Conservation (phyloP, 805 yeast species). For the Kregervanrija delftensis region DNA sequence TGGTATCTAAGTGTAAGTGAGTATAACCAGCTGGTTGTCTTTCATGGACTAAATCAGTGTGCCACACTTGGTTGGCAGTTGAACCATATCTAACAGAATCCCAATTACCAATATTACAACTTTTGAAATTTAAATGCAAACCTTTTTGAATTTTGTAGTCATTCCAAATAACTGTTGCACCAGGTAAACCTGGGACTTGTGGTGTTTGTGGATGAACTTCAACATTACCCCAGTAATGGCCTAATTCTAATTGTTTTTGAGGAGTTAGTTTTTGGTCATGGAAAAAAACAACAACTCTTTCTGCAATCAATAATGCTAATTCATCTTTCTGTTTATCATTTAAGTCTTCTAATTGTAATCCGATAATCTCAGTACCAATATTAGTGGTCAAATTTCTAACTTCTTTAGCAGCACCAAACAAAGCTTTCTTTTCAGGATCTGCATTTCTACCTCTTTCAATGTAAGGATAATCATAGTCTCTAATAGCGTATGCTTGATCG, state of each 20-base stretch:
- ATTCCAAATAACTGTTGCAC: slow-evolving; percentile 37
- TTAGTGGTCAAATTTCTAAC: slow-evolving; percentile 37
- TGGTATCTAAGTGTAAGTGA: slow-evolving; percentile 43
- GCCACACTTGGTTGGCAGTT: slow-evolving; percentile 33
- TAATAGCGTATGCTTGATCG: slow-evolving; percentile 34
- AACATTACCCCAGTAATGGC: slow-evolving; percentile 38
- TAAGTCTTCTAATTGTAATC: slow-evolving; percentile 38
- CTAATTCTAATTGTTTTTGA: slow-evolving; percentile 36
- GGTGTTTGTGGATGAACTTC: slow-evolving; percentile 33
- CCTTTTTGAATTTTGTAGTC: slow-evolving; percentile 27
- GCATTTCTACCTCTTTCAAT: slow-evolving; percentile 30
- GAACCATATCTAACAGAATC: slow-evolving; percentile 7
- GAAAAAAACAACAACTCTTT: slow-evolving; percentile 44
- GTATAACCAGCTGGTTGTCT: slow-evolving; percentile 51
- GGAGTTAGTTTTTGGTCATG: slow-evolving; percentile 40
- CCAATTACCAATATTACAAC: slow-evolving; percentile 14
- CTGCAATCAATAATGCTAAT: slow-evolving; percentile 40
- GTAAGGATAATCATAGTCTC: slow-evolving; percentile 28
- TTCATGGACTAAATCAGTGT: slow-evolving; percentile 46
- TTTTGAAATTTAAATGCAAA: slow-evolving; percentile 13
- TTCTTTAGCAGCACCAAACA: slow-evolving; percentile 33
- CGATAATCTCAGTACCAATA: slow-evolving; percentile 44
- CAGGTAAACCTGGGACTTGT: slow-evolving; percentile 31
- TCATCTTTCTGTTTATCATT: slow-evolving; percentile 39
- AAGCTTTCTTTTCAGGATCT: slow-evolving; percentile 36